Evolutionary conservation across 2,329 filamentous ascomycete genomes (phyloP).

Genomic region (Calonectria multiphialidica): DNA sequence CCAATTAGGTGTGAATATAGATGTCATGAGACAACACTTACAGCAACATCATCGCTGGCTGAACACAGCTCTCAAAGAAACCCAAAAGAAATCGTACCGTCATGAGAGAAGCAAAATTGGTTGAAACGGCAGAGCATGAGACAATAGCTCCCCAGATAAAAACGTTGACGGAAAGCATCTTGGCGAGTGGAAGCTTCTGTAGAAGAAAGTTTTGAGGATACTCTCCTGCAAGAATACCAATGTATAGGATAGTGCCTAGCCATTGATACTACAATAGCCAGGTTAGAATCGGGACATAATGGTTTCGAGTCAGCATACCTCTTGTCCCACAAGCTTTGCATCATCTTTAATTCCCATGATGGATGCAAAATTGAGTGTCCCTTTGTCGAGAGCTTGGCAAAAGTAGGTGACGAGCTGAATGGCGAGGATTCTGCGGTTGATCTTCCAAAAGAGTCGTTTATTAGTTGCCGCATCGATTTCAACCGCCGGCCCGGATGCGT

Average conservation of each 20-base stretch:
- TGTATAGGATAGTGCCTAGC: conserved; percentile 59
- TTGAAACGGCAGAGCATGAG: conserved; percentile 48
- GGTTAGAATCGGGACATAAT: neutral
- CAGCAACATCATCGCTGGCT: conserved; percentile 59
- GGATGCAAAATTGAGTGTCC: conserved; percentile 62
- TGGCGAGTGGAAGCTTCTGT: conserved; percentile 58
- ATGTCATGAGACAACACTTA: neutral
- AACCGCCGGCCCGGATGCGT: conserved; percentile 22
- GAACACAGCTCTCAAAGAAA: conserved; percentile 59
- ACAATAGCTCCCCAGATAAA: conserved; percentile 58
- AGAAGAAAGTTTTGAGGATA: conserved; percentile 60
- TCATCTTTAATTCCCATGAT: conserved; percentile 63
- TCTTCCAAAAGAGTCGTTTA: conserved; percentile 59
- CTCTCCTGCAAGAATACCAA: conserved; percentile 58
- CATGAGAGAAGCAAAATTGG: conserved; percentile 54
- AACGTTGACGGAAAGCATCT: conserved; percentile 56
- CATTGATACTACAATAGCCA: conserved; percentile 66
- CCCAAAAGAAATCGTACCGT: conserved; percentile 57
- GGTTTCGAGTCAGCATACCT: neutral
- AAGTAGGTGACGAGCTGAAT: conserved; percentile 62
- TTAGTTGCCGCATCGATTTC: conserved; percentile 65
- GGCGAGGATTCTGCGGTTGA: conserved; percentile 59
- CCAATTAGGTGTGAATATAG: neutral
- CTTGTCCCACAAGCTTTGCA: conserved; percentile 56
- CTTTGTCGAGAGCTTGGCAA: conserved; percentile 64